A percentile compares a stretch with the other conserved stretches of the same genome.
These are phyloP conservation scores for Thielaviopsis musarum DNA, from an alignment of 2,329 filamentous ascomycete species.

Conservation along the genomic window DNA sequence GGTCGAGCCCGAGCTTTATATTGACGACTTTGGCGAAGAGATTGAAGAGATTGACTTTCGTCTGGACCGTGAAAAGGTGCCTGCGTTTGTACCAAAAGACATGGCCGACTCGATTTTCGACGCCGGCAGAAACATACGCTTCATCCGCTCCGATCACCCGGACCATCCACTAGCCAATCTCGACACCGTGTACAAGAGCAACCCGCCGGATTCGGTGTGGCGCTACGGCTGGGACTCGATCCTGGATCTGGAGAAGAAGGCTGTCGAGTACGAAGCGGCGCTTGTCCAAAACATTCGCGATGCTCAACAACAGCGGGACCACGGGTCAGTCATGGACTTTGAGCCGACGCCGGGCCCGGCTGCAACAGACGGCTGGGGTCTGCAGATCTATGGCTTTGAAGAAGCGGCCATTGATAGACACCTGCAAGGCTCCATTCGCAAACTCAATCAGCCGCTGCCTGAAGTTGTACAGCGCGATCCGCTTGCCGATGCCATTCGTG, in stretches of 20 bases:
- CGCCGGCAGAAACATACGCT: conserved; percentile 57
- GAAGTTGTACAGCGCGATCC: conserved; percentile 12
- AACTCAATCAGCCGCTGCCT: conserved; percentile 21
- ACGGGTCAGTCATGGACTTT: neutral
- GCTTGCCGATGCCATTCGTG: conserved; percentile 14
- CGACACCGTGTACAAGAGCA: conserved; percentile 27
- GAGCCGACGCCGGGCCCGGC: conserved; percentile 5
- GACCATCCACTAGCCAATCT: conserved; percentile 47
- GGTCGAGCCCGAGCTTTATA: conserved; percentile 34
- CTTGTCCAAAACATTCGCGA: conserved; percentile 15
- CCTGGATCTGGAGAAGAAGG: conserved; percentile 42
- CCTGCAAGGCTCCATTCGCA: conserved; percentile 33
- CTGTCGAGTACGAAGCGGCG: conserved; percentile 22
- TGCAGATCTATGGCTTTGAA: conserved; percentile 33
- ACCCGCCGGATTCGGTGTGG: conserved; percentile 47
- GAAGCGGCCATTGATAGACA: conserved; percentile 29
- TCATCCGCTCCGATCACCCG: conserved; percentile 54
- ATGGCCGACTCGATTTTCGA: conserved; percentile 61
- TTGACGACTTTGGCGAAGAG: conserved; percentile 43
- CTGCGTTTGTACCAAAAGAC: conserved; percentile 53
- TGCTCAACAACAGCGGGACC: neutral
- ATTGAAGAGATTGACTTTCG: conserved; percentile 42
- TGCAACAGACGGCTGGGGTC: conserved; percentile 13
- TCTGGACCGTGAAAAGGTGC: conserved; percentile 48
- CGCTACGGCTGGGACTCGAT: conserved; percentile 57